Percentiles rank a stretch among this genome's conserved stretches.
Conservation (phyloP, 1,139 yeast species). For the Geotrichum reessii region DNA sequence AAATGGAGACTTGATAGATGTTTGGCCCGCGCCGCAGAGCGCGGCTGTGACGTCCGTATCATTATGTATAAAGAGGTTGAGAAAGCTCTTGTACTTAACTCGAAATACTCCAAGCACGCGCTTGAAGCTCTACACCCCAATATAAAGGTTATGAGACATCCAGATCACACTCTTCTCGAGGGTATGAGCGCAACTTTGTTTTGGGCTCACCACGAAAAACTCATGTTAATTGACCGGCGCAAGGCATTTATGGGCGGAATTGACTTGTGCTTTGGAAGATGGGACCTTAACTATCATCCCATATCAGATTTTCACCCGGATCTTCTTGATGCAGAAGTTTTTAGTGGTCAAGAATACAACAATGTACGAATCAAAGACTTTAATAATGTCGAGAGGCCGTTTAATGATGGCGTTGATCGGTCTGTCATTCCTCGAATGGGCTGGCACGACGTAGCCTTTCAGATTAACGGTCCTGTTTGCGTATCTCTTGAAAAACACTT, state of each 20-base stretch:
- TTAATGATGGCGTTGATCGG: conserved; percentile 20
- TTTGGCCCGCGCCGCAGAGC: conserved; percentile 54
- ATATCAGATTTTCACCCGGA: conserved; percentile 21
- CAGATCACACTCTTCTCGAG: conserved; percentile 56
- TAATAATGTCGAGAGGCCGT: conserved; percentile 18
- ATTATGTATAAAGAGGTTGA: conserved; percentile 60
- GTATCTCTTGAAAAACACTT: conserved; percentile 22
- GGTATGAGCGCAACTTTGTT: conserved; percentile 42
- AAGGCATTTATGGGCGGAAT: conserved; percentile 58
- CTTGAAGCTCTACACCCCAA: conserved; percentile 52
- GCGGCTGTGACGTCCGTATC: conserved; percentile 57
- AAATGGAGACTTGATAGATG: conserved; percentile 57
- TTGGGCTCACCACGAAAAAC: conserved; percentile 65
- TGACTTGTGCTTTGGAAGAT: conserved; percentile 58
- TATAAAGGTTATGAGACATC: conserved; percentile 58
- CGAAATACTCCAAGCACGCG: conserved; percentile 57
- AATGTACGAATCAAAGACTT: conserved; percentile 22
- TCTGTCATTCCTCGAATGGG: conserved; percentile 21
- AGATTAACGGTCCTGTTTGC: conserved; percentile 22
- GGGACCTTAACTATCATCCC: conserved; percentile 55
- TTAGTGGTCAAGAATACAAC: conserved; percentile 22
- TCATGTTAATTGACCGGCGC: conserved; percentile 52
- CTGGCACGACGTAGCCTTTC: conserved; percentile 23
- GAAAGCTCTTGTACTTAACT: conserved; percentile 54
- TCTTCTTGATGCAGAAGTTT: conserved; percentile 19